Evolutionary conservation across 768 basidiomycete genomes (phyloP), one percentile per base, ranked within the genome.

Genomic region (Atractiella rhizophila): DNA sequence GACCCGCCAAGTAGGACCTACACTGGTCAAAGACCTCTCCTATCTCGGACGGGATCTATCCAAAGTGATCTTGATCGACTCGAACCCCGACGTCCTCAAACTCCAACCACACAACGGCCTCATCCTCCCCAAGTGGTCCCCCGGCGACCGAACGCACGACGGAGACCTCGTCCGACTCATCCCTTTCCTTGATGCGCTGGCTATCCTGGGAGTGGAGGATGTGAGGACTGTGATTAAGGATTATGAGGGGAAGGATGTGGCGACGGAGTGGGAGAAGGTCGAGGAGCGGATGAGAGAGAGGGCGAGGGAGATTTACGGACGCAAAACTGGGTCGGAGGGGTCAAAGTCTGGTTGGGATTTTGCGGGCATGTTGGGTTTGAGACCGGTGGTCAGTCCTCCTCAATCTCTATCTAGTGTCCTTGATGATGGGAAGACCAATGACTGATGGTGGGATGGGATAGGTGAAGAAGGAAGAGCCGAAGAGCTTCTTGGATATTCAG

Each of bases 171-270:
- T 94, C 16, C 74, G 73, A n/a, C 68, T 94, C 66, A 85, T 98
- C 49, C 88, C 88, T 1, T 94, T 96, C 73, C 67, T 98, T 4
- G 91, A 96, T 64, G 88, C 91, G 6, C 75, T 98, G 44, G 86
- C 73, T 1, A 86, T 96, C 49, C 85, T 82, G 63, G 79, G 1
- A 56, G 51, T 55, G 25, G 45, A 66, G 20, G 91, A 96, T 52
- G 76, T 96, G 4, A 73, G 88, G 16, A 80, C 77, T 0, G 76
- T 96, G 40, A 60, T 98, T 25, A 61, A 76, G 50, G 73, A 73
- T 2, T 98, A 88, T 57, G 62, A 67, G 5, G 88, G 75, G 33
- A 85, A 88, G 59, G 68, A 94, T 53, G 75, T 98, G 43, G 71
- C 85, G 1, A 39, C 74, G 5, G 77, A 83, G 51, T 91, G 82